A percentile compares a stretch with the other conserved stretches of the same genome.
These are phyloP conservation scores for Cystobasidium ongulense DNA, from an alignment of 768 basidiomycete species.

Conservation along the genomic window DNA sequence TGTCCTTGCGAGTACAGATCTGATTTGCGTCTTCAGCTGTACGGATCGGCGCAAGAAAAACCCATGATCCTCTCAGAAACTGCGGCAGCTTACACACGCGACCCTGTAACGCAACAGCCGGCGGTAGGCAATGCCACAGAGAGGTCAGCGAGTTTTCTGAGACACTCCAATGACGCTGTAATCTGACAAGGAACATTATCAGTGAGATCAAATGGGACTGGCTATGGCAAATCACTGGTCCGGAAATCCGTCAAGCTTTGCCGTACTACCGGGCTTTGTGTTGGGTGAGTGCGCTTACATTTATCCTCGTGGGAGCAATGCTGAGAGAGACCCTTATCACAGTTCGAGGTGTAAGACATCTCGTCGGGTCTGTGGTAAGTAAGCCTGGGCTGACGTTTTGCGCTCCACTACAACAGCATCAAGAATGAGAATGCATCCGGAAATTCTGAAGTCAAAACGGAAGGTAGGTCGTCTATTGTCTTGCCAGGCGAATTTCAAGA, in stretches of 20 bases:
- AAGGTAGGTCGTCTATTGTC: conserved; percentile 14
- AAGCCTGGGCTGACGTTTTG: neutral
- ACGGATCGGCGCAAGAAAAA: conserved; percentile 13
- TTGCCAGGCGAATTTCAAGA: too few relatives aligned
- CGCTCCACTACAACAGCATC: neutral
- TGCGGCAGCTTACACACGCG: conserved; percentile 30
- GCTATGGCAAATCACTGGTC: conserved; percentile 32
- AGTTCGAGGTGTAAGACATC: conserved; percentile 33
- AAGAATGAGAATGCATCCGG: conserved; percentile 30
- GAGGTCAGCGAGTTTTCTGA: neutral
- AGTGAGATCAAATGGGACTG: conserved; percentile 34
- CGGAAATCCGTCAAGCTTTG: conserved; percentile 27
- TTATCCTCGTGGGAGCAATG: neutral
- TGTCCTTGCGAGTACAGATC: neutral
- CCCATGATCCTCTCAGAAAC: conserved; percentile 25
- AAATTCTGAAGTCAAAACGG: conserved; percentile 24
- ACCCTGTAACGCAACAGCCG: neutral
- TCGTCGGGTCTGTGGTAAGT: neutral
- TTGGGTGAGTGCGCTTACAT: conserved; percentile 6
- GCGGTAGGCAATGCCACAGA: conserved; percentile 30
- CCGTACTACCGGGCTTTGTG: conserved; percentile 21
- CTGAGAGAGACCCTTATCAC: neutral
- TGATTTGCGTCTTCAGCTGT: neutral
- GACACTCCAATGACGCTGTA: neutral
- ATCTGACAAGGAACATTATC: neutral